Evolutionary conservation across 148 eudicot species (phyloP).

Genomic region (Fagopyrum esculentum): DNA sequence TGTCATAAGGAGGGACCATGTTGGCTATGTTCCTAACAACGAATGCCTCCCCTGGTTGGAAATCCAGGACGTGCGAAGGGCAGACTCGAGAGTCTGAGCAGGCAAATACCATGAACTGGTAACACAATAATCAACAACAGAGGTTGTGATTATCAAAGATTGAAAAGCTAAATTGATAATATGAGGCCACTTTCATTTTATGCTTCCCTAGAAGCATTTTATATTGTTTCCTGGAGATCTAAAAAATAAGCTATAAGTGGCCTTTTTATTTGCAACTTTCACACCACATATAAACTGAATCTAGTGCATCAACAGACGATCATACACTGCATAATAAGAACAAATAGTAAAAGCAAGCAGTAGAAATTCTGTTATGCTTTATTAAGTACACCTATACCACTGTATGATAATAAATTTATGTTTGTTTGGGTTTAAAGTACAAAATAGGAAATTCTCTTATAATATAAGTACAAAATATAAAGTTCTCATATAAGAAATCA

Average conservation of each 20-base stretch:
- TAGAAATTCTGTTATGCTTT: neutral
- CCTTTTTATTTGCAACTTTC: neutral
- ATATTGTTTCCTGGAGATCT: neutral
- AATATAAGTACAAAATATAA: neutral
- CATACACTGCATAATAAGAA: neutral
- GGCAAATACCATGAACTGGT: conserved; percentile 83
- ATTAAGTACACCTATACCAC: neutral
- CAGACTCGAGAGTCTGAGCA: conserved; percentile 88
- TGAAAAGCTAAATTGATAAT: neutral
- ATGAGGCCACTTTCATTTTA: neutral
- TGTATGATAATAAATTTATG: neutral
- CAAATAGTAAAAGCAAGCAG: neutral
- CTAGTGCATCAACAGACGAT: neutral
- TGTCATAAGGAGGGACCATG: conserved; percentile 81
- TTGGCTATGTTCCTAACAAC: conserved; percentile 83
- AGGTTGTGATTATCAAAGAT: neutral
- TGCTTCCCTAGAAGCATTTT: neutral
- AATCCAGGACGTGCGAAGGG: conserved; percentile 74
- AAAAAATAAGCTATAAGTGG: neutral
- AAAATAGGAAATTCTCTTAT: neutral
- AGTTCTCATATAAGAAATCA: neutral
- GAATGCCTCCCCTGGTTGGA: conserved; percentile 91
- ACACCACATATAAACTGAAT: neutral
- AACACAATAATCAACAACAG: neutral
- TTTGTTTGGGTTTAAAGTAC: neutral